A percentile compares a stretch with the other conserved stretches of the same genome.
Conservation (phyloP, 1,284 basidiomycete species). For the Peniophora sp. region DNA sequence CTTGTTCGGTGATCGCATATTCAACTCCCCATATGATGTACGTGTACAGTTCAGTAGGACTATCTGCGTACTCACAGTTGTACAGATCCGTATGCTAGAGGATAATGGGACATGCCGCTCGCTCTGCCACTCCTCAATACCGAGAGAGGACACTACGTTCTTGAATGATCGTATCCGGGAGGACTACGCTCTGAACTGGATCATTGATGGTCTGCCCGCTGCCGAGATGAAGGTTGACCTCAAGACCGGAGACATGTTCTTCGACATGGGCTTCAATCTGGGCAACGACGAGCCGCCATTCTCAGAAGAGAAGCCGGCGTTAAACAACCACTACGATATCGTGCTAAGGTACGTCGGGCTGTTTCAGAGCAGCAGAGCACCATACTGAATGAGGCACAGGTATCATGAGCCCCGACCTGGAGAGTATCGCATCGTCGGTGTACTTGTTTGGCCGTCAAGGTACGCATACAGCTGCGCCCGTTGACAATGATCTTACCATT, state of each 20-base stretch:
- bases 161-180: conserved; percentile 90
- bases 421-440: conserved; percentile 80
- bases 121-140: conserved; percentile 62
- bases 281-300: conserved; percentile 56
- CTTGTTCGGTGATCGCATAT: conserved; percentile 93
- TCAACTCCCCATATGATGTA: conserved; percentile 84
- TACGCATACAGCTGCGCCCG: conserved; percentile 19
- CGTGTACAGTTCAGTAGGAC: conserved; percentile 19
- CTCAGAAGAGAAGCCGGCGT: conserved; percentile 47
- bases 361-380: neutral
- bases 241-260: conserved; percentile 76
- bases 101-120: conserved; percentile 70
- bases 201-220: conserved; percentile 90
- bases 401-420: conserved; percentile 73
- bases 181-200: conserved; percentile 93
- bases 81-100: conserved; percentile 69
- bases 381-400: conserved; percentile 33
- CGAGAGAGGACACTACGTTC: conserved; percentile 73
- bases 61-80: conserved; percentile 7
- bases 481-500: conserved; percentile 1
- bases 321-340: conserved; percentile 91
- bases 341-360: conserved; percentile 50
- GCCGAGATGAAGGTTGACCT: conserved; percentile 85
- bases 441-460: conserved; percentile 87
- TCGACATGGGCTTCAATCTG: conserved; percentile 83